Evolutionary conservation across 2,329 filamentous ascomycete species (phyloP).

Genomic region (Elsinoe necatrix): DNA sequence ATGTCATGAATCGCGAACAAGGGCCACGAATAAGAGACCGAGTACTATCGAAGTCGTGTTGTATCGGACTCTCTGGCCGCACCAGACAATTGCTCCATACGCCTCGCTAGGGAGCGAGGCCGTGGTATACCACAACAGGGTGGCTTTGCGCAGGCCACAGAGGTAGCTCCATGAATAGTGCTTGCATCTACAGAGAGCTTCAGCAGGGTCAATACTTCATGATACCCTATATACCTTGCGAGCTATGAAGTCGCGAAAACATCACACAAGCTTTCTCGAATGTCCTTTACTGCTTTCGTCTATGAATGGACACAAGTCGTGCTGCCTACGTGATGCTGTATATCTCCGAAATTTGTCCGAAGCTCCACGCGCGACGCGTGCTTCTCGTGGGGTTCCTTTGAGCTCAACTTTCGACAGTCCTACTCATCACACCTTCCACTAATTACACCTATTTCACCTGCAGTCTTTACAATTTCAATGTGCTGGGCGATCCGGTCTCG

Average conservation of each 20-base stretch:
- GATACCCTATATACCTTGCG: not conserved
- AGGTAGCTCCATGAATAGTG: too few relatives aligned
- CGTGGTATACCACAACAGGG: too few relatives aligned
- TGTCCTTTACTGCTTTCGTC: too few relatives aligned
- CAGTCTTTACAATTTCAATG: not conserved
- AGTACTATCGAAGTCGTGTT: not conserved
- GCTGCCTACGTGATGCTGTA: not conserved
- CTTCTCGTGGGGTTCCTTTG: not conserved
- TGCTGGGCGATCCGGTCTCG: not conserved
- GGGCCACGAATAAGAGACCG: not conserved
- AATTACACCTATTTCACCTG: not conserved
- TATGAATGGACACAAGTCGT: too few relatives aligned
- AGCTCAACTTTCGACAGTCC: not conserved
- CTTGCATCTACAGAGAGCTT: not conserved
- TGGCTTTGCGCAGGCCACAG: too few relatives aligned
- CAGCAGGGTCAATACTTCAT: not conserved
- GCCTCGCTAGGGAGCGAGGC: too few relatives aligned
- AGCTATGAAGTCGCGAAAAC: too few relatives aligned
- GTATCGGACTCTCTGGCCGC: too few relatives aligned
- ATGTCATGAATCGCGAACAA: not conserved
- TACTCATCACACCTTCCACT: not conserved
- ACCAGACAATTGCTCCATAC: too few relatives aligned
- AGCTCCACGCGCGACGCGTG: slow-evolving; percentile 8
- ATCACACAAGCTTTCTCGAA: not conserved
- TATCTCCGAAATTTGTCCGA: not conserved